Evolutionary conservation across 1,284 basidiomycete species (phyloP), one percentile per base, ranked within the genome.

Genomic region (Heterobasidion irregulare): DNA sequence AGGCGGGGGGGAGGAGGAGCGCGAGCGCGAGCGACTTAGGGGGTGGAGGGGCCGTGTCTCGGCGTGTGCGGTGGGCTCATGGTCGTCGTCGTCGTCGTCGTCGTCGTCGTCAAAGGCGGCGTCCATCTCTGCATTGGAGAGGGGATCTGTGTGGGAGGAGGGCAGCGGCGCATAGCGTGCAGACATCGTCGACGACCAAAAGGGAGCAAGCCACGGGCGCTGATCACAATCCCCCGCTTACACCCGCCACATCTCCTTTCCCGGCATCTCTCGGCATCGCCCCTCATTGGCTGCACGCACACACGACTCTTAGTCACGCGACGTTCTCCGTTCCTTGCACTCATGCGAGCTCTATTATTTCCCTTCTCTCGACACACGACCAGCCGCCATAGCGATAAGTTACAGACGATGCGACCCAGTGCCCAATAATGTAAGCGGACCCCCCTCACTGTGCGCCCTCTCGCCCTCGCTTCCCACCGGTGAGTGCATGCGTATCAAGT

Each of bases 71-170:
- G 71, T 65, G 64, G 70, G 67, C 54, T 72, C 63, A 58, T 82
- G 2, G 19, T 26, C 19, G 3, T 26, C 19, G 19, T 26, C 26
- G 57, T 80, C 78, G 57, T 87, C 84, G 61, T 83, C 83, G 58
- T 88, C 86, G 8, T 79, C 78, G 61, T 86, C 83, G 65, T 86
- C 83, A 61, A 90, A 90, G 2, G 88, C 86, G 48, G 84, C 86
- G 64, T 89, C 84, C 76, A 90, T 77, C 72, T 89, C 86, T 54
- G 76, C 69, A 55, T 79, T 73, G 18, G 75, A 74, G 57, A 79
- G 74, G 53, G 75, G 70, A 63, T 80, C 78, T 15, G 75, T 71
- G 61, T 73, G 73, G 9, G 79, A 75, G 61, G 79, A 84, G 34
- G 85, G 83, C 43, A 90, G 70, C 53, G 87, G 81, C 5, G 83